phyloP scores from a whole-genome alignment of 208 protist genomes.

The Wallacemonas sp. region DNA sequence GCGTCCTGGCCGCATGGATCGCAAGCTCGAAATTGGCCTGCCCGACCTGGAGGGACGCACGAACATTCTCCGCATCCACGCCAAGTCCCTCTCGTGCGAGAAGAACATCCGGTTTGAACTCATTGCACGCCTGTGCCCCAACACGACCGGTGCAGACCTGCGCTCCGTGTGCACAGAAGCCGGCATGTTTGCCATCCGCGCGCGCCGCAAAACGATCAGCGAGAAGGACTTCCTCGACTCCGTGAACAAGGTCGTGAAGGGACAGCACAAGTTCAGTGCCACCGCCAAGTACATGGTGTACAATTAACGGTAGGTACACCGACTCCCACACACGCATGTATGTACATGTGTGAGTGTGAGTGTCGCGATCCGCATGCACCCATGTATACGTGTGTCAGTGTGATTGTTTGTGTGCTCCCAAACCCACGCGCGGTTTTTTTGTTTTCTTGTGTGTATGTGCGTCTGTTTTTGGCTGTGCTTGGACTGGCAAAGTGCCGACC shows the following conservation, averaged over 20 bases:
- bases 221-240: constrained; percentile 99
- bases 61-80: constrained; percentile 99
- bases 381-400: no score
- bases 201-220: constrained; percentile 97
- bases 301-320: constrained; percentile 94
- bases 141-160: constrained; percentile 98
- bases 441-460: background rate
- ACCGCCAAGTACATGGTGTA: constrained; percentile 99
- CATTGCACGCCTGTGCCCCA: constrained; percentile 98
- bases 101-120: constrained; percentile 99
- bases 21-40: constrained; percentile 99
- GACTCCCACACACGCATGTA: background rate
- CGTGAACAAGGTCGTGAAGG: constrained; percentile 99
- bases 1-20: constrained; percentile 99
- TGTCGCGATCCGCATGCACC: no score
- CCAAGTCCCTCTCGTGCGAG: constrained; percentile 97
- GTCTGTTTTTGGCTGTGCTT: no score
- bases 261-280: constrained; percentile 99
- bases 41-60: constrained; percentile 98
- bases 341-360: background rate
- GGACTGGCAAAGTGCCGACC: no score
- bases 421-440: background rate
- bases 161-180: constrained; percentile 99
- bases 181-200: constrained; percentile 99
- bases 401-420: background rate